Evolutionary conservation across 78 protist genomes (phyloP).

Genomic region (Dictyostelium intermedium): DNA sequence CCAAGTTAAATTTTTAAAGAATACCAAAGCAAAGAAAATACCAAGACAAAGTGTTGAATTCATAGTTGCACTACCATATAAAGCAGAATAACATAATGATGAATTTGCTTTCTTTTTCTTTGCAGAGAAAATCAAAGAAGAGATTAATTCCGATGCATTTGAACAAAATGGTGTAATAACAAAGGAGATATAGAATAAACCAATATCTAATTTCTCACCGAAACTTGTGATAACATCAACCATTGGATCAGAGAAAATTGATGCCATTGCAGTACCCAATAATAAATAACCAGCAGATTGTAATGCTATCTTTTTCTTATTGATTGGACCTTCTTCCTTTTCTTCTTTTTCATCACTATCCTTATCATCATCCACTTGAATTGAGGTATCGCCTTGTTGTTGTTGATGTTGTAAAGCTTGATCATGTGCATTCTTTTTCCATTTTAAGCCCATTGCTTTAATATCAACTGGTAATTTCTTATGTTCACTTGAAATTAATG

Average conservation of each 20-base stretch:
- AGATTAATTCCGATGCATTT: slow-evolving; percentile 89
- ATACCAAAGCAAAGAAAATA: slow-evolving; percentile 77
- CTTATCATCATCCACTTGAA: slow-evolving; percentile 49
- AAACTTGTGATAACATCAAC: slow-evolving; percentile 83
- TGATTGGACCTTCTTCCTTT: slow-evolving; percentile 62
- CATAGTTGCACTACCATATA: slow-evolving; percentile 90
- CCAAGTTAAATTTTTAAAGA: slow-evolving; percentile 82
- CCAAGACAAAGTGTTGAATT: slow-evolving; percentile 90
- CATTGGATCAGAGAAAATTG: slow-evolving; percentile 93
- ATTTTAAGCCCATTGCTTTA: slow-evolving; percentile 48
- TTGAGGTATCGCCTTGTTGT: neutral
- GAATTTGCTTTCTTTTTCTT: slow-evolving; percentile 75
- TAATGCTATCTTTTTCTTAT: slow-evolving; percentile 15
- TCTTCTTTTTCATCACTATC: slow-evolving; percentile 81
- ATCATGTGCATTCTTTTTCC: slow-evolving; percentile 51
- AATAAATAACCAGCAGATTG: slow-evolving; percentile 25
- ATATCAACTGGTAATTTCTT: slow-evolving; percentile 40
- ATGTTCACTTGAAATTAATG: slow-evolving; percentile 23
- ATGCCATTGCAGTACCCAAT: slow-evolving; percentile 82
- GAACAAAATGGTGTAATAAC: slow-evolving; percentile 88
- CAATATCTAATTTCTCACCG: slow-evolving; percentile 63
- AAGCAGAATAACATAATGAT: slow-evolving; percentile 74
- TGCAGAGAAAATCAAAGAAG: slow-evolving; percentile 76
- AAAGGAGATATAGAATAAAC: slow-evolving; percentile 87
- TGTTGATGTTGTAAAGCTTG: neutral